phyloP scores from a whole-genome alignment of 306 rosid genomes.

The Luffa aegyptiaca region DNA sequence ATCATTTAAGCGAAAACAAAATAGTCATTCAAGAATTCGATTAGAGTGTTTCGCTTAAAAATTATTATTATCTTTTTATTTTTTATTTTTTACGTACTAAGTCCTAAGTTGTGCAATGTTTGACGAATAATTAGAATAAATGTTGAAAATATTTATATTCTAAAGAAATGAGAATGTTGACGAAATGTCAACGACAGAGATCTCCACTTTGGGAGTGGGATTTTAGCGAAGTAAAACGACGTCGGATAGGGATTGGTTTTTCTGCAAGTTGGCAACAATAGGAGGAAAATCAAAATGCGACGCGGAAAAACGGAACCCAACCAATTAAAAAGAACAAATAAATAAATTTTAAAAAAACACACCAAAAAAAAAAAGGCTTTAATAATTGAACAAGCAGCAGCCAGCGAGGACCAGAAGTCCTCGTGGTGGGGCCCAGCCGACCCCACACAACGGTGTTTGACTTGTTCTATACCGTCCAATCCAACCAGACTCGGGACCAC shows the following conservation, averaged over 20 bases:
- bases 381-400: not conserved
- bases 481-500: not conserved
- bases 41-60: too few relatives aligned
- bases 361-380: not conserved
- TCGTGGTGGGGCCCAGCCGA: not conserved
- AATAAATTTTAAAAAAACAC: not conserved
- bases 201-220: not conserved
- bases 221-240: not conserved
- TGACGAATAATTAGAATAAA: not conserved
- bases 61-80: too few relatives aligned
- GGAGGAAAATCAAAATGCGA: not conserved
- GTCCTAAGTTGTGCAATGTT: not conserved
- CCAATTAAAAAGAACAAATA: not conserved
- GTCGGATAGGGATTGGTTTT: not conserved
- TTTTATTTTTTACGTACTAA: too few relatives aligned
- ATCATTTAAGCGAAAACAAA: too few relatives aligned
- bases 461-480: not conserved
- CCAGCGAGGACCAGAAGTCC: not conserved
- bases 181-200: not conserved
- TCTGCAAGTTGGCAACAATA: not conserved
- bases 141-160: not conserved
- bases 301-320: not conserved
- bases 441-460: not conserved
- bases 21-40: too few relatives aligned
- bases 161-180: not conserved